Evolutionary conservation across 768 basidiomycete genomes (phyloP), one percentile per base, ranked within the genome.

Genomic region (Boletus rubescentipes): DNA sequence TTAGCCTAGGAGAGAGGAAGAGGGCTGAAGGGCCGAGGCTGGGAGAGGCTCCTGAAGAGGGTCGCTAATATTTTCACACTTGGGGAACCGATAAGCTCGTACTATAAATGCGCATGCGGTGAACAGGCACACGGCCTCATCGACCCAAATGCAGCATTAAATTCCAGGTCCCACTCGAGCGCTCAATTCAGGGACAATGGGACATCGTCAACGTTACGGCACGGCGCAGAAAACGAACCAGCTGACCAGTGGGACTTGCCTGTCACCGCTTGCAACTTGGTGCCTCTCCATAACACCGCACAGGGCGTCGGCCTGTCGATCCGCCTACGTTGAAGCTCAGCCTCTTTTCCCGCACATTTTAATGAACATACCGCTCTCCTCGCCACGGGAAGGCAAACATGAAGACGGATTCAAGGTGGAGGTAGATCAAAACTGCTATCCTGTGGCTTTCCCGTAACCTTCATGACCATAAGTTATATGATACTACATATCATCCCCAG

Each of bases 151-250:
- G 20, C 5, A 64, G 58, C 29, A 23, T 26, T 20, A 15, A 35
- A 16, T 32, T 21, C 32, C 53, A 40, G 5, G 34, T 23, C 45
- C 29, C 49, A n/a, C 29, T 36, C 32, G 23, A 37, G 53, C 62
- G 49, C 46, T 31, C 46, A 16, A 29, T n/a, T 51, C 58, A 64
- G 63, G 63, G 42, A 64, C 64, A 9, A 38, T 61, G 63, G 63
- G 42, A 64, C 64, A 9, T 35, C 20, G 26, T 48, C 47, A 35
- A 29, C 2, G 1, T 57, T 66, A 66, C 61, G 63, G 58, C 64
- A 64, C 2, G 0, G 6, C 18, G 11, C 12, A 29, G 43, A 12
- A 45, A 44, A n/a, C n/a, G 7, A 16, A 14, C 46, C 62, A 57
- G 47, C 50, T 55, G 53, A 61, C 52, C 34, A 14, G 10, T 6